Evolutionary conservation across 495 filamentous ascomycete species (phyloP).

Genomic region (Talaromyces trachyspermus): DNA sequence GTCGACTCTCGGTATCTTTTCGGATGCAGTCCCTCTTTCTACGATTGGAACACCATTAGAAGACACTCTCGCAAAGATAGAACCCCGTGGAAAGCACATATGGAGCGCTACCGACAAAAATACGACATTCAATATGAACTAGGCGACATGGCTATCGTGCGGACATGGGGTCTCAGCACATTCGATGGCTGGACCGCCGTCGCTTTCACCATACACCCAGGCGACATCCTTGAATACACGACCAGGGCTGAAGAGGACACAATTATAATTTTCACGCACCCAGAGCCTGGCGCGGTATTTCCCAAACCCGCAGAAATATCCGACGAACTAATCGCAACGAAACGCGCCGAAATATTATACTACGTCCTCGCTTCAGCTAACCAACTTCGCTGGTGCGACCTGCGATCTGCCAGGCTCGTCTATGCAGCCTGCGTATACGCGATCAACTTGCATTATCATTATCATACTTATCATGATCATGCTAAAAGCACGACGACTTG

Average conservation of each 20-base stretch:
- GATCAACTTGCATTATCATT: slow-evolving; percentile 23
- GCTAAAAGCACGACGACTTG: slow-evolving; percentile 10
- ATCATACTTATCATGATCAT: slow-evolving; percentile 1
- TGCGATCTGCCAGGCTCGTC: slow-evolving; percentile 22
- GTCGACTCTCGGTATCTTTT: neutral
- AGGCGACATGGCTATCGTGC: slow-evolving; percentile 30
- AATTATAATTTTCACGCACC: slow-evolving; percentile 28
- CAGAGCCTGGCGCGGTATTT: slow-evolving; percentile 5
- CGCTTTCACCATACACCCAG: slow-evolving; percentile 41
- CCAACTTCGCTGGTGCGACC: slow-evolving; percentile 7
- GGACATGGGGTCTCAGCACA: slow-evolving; percentile 46
- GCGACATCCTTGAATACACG: slow-evolving; percentile 46
- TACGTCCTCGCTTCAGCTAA: slow-evolving; percentile 21
- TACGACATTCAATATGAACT: slow-evolving; percentile 42
- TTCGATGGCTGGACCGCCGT: slow-evolving; percentile 30
- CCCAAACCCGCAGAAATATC: neutral
- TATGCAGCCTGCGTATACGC: slow-evolving; percentile 35
- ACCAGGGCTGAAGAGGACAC: slow-evolving; percentile 29
- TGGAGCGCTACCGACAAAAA: slow-evolving; percentile 28
- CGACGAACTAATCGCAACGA: slow-evolving; percentile 9
- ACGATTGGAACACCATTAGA: neutral
- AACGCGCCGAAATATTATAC: slow-evolving; percentile 19
- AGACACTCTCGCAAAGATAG: neutral
- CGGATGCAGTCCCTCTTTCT: slow-evolving; percentile 2
- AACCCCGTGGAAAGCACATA: slow-evolving; percentile 25